Evolutionary conservation across 371 early-diverging fungal species (phyloP).

Genomic region (Mucor saturninus): DNA sequence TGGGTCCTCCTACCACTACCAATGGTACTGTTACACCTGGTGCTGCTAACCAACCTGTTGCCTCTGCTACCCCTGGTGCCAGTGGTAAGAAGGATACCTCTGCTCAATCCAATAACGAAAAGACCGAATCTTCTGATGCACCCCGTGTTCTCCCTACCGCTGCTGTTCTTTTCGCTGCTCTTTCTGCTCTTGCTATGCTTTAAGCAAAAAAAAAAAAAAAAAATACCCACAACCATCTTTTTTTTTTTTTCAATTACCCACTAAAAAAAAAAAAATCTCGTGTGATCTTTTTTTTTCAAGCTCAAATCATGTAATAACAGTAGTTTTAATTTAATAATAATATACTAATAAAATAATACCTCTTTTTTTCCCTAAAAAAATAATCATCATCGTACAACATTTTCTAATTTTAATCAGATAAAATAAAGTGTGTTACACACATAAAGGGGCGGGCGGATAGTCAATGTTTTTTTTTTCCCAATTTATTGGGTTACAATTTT

Average conservation of each 20-base stretch:
- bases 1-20: slow-evolving; percentile 40
- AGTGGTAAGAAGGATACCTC: background rate
- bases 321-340: slow-evolving; percentile 10
- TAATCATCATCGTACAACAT: background rate
- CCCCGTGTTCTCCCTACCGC: slow-evolving; percentile 16
- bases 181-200: slow-evolving; percentile 13
- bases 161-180: slow-evolving; percentile 12
- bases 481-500: background rate
- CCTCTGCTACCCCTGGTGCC: background rate
- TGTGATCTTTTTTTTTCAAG: slow-evolving; percentile 3
- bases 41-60: background rate
- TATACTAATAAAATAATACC: background rate
- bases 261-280: background rate
- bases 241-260: background rate
- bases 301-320: slow-evolving; percentile 16
- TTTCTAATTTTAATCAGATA: too few species aligned
- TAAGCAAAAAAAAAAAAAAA: too few species aligned
- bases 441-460: background rate
- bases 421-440: too few species aligned
- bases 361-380: background rate
- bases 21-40: slow-evolving; percentile 7
- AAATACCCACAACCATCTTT: background rate
- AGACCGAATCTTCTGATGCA: too few species aligned
- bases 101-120: slow-evolving; percentile 13
- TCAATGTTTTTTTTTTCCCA: background rate